Evolutionary conservation across 2,329 filamentous ascomycete species (phyloP), one percentile per base, ranked within the genome.

Genomic region (Pezicula radicicola): DNA sequence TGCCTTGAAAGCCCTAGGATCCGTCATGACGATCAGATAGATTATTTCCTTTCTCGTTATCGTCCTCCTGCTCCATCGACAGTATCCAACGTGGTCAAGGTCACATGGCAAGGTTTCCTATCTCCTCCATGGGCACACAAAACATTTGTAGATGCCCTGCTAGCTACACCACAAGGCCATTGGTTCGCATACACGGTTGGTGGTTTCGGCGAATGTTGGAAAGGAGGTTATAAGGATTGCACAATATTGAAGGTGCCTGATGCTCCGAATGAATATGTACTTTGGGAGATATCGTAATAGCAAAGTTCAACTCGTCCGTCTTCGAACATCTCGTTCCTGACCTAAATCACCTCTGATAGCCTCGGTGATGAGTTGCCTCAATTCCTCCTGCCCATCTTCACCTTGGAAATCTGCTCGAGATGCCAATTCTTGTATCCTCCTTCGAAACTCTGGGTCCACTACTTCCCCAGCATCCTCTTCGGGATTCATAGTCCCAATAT

Each of bases 401-500:
- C 84, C 87, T 61, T 93, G 78, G 63, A 97, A 96, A 65, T 97
- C 91, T 21, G 88, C 85, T 39, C 91, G 79, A 35, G 86, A 80
- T 2, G 94, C 92, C 54, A 99, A 73, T 70, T 96, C 88, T 64
- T 97, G 91, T 65, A 99, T 97, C 49, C 89, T 80, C 59, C 87
- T 78, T 65, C 87, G 84, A 60, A 99, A 90, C 60, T 92, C 91
- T 1, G 89, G 84, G 66, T 97, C 91, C 8, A 87, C 81, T 52
- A 87, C 81, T 57, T 85, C 83, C 37, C 77, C 77, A 1, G 75
- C 77, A 6, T 81, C 80, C 12, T 82, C 83, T 42, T 82, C 75
- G 60, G 87, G 80, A 6, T 80, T 76, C 76, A 94, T 85, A 2
- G 88, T 88, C 44, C 88, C 88, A 52, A 97, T 71, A 30, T 88